Evolutionary conservation across 2,329 filamentous ascomycete genomes (phyloP).

Genomic region (Colletotrichum incanum): DNA sequence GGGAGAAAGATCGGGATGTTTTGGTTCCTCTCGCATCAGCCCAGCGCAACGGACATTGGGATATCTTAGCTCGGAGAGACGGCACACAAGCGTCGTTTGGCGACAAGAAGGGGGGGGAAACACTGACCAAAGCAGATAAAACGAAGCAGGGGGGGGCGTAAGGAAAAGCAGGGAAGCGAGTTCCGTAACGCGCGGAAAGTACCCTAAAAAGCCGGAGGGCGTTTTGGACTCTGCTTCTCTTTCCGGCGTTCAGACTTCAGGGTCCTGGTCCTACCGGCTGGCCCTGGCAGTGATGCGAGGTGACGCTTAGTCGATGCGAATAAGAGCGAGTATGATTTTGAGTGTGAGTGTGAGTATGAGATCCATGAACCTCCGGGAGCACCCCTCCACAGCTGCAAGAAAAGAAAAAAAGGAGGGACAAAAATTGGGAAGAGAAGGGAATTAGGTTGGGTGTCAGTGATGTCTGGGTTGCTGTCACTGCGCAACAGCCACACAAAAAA

Average conservation of each 20-base stretch:
- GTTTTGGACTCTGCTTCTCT: neutral
- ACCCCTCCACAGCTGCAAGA: neutral
- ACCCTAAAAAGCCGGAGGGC: slow-evolving; percentile 1
- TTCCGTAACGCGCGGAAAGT: slow-evolving; percentile 20
- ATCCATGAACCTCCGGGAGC: neutral
- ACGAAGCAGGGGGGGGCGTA: slow-evolving; percentile 21
- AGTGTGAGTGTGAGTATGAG: neutral
- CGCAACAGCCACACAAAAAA: slow-evolving; percentile 10
- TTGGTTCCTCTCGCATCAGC: slow-evolving; percentile 25
- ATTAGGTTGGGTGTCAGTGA: neutral
- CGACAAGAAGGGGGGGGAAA: neutral
- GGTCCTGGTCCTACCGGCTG: slow-evolving; percentile 25
- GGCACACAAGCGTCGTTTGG: slow-evolving; percentile 38
- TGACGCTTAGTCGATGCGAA: slow-evolving; percentile 25
- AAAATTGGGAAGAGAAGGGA: neutral
- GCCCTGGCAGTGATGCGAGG: slow-evolving; percentile 17
- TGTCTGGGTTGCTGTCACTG: slow-evolving; percentile 22
- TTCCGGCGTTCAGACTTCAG: slow-evolving; percentile 12
- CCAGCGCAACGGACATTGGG: slow-evolving; percentile 15
- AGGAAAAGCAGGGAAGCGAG: slow-evolving; percentile 25
- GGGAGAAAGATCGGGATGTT: slow-evolving; percentile 25
- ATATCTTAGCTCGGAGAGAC: slow-evolving; percentile 37
- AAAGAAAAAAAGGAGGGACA: neutral
- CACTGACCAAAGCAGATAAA: slow-evolving; percentile 16
- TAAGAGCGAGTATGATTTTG: neutral